Conservation (phyloP, 805 yeast species). For the Candida railenensis region DNA sequence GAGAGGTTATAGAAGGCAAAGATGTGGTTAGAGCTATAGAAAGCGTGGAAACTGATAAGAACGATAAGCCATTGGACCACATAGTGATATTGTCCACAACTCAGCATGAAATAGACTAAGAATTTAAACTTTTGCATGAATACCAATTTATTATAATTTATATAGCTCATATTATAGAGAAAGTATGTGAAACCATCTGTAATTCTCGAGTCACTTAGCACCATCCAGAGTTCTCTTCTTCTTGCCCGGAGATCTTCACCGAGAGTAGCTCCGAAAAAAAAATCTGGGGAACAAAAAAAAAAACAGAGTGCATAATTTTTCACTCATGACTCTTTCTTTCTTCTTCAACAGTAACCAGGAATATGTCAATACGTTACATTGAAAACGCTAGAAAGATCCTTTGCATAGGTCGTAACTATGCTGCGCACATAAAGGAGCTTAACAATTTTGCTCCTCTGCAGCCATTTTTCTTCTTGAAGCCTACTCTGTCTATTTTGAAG, state of each 20-base stretch:
- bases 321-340: no score
- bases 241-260: background rate
- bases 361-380: slow-evolving; percentile 41
- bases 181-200: no score
- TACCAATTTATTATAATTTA: no score
- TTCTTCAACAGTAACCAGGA: background rate
- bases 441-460: slow-evolving; percentile 77
- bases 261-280: no score
- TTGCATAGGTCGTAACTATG: slow-evolving; percentile 96
- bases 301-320: no score
- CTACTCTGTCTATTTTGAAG: slow-evolving; percentile 70
- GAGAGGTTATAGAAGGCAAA: slow-evolving; percentile 21
- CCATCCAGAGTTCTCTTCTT: background rate
- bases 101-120: slow-evolving; percentile 2
- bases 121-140: no score
- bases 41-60: slow-evolving; percentile 14
- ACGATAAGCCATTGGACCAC: slow-evolving; percentile 20
- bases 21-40: slow-evolving; percentile 19
- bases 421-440: slow-evolving; percentile 91
- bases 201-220: background rate
- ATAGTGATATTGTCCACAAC: slow-evolving; percentile 20
- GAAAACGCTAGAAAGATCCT: slow-evolving; percentile 73
- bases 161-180: no score
- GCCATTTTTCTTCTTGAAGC: slow-evolving; percentile 93
- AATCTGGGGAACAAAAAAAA: background rate